These are phyloP conservation scores for Aspergillus pseudoviridinutans DNA, from an alignment of 2,329 filamentous ascomycete genomes.

Conservation along the genomic window DNA sequence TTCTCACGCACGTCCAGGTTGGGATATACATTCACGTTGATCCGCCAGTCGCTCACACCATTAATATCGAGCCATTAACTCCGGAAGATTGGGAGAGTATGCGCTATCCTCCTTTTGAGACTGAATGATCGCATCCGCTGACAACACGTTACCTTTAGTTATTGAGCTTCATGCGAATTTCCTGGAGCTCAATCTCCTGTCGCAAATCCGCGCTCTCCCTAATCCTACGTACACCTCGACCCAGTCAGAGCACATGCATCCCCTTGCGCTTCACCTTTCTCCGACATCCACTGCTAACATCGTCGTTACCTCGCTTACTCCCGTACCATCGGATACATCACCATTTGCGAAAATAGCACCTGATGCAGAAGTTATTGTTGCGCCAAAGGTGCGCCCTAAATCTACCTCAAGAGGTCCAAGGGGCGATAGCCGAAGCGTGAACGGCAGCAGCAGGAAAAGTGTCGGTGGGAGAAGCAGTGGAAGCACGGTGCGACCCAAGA, in stretches of 20 bases:
- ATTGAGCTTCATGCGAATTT: conserved; percentile 97
- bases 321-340: conserved; percentile 61
- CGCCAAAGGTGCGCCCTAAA: conserved; percentile 81
- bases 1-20: conserved; percentile 43
- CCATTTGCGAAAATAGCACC: conserved; percentile 90
- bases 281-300: conserved; percentile 95
- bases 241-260: conserved; percentile 60
- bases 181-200: conserved; percentile 86
- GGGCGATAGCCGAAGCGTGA: conserved; percentile 75
- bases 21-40: conserved; percentile 74
- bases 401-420: conserved; percentile 52
- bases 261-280: conserved; percentile 86
- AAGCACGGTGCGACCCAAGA: conserved; percentile 63
- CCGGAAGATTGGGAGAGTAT: conserved; percentile 91
- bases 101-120: conserved; percentile 11
- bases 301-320: conserved; percentile 76
- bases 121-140: conserved; percentile 5
- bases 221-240: conserved; percentile 67
- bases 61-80: conserved; percentile 94
- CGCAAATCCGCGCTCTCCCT: conserved; percentile 87
- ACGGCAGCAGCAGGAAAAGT: conserved; percentile 74
- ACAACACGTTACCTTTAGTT: conserved; percentile 43
- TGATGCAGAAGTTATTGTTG: conserved; percentile 95
- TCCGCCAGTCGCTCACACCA: conserved; percentile 83
- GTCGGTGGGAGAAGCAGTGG: conserved; percentile 63